These are phyloP conservation scores for Ophiostoma novo-ulmi DNA, from an alignment of 2,329 filamentous ascomycete genomes.

Conservation along the genomic window DNA sequence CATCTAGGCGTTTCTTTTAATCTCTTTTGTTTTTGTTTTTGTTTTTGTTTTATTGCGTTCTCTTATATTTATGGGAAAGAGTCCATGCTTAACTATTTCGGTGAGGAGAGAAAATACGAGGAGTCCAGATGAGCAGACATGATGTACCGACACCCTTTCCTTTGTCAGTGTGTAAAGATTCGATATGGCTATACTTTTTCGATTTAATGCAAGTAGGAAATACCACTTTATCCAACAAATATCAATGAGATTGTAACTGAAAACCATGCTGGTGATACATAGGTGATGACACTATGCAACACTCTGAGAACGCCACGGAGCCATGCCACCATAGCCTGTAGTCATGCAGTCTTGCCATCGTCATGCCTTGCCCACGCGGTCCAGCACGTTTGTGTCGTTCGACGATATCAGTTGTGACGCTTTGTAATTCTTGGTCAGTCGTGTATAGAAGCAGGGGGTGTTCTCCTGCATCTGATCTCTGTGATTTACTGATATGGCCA, in stretches of 20 bases:
- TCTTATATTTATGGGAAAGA: not conserved
- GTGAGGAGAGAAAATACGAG: not conserved
- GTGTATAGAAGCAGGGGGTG: not conserved
- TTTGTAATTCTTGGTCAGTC: not conserved
- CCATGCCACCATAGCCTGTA: too few relatives aligned
- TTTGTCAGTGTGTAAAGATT: slow-evolving; percentile 12
- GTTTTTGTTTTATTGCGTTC: slow-evolving; percentile 4
- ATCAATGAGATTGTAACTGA: not conserved
- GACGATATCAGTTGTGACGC: not conserved
- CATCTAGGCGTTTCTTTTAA: slow-evolving; percentile 21
- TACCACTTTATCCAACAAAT: slow-evolving; percentile 16
- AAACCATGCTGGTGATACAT: not conserved
- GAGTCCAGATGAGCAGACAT: not conserved
- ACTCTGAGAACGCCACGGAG: not conserved
- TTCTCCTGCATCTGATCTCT: not conserved
- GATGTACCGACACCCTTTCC: not conserved
- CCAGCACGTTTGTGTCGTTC: not conserved
- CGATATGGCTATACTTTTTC: slow-evolving; percentile 15
- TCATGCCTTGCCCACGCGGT: not conserved
- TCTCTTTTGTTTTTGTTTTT: slow-evolving; percentile 10
- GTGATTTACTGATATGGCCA: too few relatives aligned
- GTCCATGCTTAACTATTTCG: slow-evolving; percentile 1
- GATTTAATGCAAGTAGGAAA: slow-evolving; percentile 24
- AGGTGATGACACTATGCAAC: not conserved
- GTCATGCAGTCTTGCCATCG: too few relatives aligned